Conservation (phyloP, 495 filamentous ascomycete genomes). For the Bombardia bombarda region DNA sequence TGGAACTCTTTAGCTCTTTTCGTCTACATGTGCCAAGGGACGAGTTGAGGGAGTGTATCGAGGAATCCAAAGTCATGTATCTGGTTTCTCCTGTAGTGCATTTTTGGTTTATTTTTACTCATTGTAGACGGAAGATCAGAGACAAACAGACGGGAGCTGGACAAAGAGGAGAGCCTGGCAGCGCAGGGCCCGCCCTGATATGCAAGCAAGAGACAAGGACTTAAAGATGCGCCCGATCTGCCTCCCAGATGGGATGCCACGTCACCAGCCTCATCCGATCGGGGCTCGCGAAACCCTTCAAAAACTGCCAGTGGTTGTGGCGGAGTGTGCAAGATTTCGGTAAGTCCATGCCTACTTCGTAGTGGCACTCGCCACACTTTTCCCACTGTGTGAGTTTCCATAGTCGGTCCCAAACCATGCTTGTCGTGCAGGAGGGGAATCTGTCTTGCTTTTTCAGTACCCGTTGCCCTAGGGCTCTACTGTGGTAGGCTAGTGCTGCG, state of each 20-base stretch:
- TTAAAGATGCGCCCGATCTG: constrained; percentile 10
- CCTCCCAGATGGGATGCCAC: too few relatives aligned
- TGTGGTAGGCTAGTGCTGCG: not conserved
- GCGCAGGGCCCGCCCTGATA: not conserved
- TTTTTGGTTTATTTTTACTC: too few relatives aligned
- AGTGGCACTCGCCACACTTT: constrained; percentile 10
- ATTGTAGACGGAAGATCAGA: too few relatives aligned
- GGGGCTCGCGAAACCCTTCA: constrained; percentile 4
- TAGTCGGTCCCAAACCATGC: constrained; percentile 7
- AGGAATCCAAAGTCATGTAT: too few relatives aligned
- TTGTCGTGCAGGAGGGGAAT: constrained; percentile 1
- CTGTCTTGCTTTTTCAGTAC: too few relatives aligned
- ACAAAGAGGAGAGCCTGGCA: too few relatives aligned
- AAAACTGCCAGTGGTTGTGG: constrained; percentile 14
- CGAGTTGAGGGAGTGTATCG: too few relatives aligned
- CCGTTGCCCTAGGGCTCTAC: too few relatives aligned
- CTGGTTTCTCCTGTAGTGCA: too few relatives aligned
- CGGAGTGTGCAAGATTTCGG: constrained; percentile 14
- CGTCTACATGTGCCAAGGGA: too few relatives aligned
- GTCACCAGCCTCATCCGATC: constrained; percentile 21
- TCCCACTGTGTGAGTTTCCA: not conserved
- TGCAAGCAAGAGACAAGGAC: not conserved
- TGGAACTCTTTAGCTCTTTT: too few relatives aligned
- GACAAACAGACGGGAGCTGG: too few relatives aligned
- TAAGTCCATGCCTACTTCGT: not conserved